Evolutionary conservation across 768 basidiomycete genomes (phyloP), one percentile per base, ranked within the genome.

Genomic region (Suillus discolor): DNA sequence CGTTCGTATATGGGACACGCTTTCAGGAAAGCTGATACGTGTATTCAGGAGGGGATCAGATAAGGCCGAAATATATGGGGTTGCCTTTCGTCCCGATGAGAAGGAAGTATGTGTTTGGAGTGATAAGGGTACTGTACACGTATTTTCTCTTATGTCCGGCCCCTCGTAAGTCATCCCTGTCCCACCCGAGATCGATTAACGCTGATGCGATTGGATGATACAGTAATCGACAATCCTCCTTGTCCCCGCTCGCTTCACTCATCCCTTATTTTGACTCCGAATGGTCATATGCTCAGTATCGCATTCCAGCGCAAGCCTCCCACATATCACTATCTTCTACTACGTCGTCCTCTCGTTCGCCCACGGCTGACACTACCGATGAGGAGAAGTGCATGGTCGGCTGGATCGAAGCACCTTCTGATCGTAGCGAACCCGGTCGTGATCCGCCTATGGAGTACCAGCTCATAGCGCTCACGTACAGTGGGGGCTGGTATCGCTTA

Each of bases 231-330:
- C 92, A 93, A 66, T 95, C 93, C 8, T 86, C 91, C 7, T 84
- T 96, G 70, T 93, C 91, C 1, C 88, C 90, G 5, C 78, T 97
- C 57, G 86, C 90, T 18, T 89, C 91, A 4, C 95, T 90, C 72
- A 78, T 97, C 12, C 91, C 90, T 16, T 97, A 97, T 75, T 96
- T 97, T 73, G 89, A 89, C 72, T 96, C 94, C n/a, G 91, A 96
- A 75, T 97, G 95, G 96, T 96, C 95, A 0, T 96, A 97, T 73
- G 93, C 95, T 16, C 91, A 93, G 69, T 97, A 93, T 75, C 87
- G 93, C 51, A 92, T 97, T 72, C 95, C 95, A 3, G 81, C 90
- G 3, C 92, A 94, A 70, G 89, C 90, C 2, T 82, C 94, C 9
- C 93, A 96, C 68, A 90, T 94, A 57, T 89, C 92, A 13, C 78